These are phyloP conservation scores for Hymenoscyphus infarciens DNA, from an alignment of 2,329 filamentous ascomycete genomes.

Conservation along the genomic window DNA sequence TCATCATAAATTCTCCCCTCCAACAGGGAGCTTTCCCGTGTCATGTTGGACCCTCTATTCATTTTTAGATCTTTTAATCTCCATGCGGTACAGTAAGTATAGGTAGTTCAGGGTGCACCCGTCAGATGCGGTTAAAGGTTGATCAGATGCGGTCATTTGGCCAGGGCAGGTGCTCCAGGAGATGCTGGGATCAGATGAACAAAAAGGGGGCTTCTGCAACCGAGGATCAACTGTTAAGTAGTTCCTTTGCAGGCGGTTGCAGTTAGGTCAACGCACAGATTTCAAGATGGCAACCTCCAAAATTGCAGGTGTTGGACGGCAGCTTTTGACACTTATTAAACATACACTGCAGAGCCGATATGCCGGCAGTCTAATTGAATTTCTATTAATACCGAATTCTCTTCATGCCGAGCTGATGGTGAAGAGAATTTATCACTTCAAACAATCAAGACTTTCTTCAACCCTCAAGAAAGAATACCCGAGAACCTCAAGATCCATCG, in stretches of 20 bases:
- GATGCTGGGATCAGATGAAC: background rate
- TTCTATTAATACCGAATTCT: background rate
- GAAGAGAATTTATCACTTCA: background rate
- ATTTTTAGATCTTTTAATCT: constrained; percentile 1
- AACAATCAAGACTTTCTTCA: background rate
- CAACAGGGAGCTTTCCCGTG: background rate
- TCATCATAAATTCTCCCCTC: background rate
- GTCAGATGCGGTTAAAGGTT: background rate
- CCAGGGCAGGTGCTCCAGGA: background rate
- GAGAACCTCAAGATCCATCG: background rate
- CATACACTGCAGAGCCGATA: background rate
- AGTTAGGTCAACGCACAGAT: background rate
- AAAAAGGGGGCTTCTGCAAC: background rate
- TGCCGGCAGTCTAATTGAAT: background rate
- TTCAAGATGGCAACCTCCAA: background rate
- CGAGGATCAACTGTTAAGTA: background rate
- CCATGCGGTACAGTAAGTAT: too few species aligned
- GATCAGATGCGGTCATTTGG: background rate
- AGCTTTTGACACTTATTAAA: background rate
- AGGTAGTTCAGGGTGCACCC: background rate
- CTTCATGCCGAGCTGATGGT: too few species aligned
- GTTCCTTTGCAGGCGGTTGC: background rate
- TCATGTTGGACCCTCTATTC: background rate
- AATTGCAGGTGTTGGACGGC: background rate
- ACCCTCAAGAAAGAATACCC: background rate